A percentile compares a stretch with the other conserved stretches of the same genome.
Conservation (phyloP, 768 basidiomycete species). For the Podaxis mareebaensis region DNA sequence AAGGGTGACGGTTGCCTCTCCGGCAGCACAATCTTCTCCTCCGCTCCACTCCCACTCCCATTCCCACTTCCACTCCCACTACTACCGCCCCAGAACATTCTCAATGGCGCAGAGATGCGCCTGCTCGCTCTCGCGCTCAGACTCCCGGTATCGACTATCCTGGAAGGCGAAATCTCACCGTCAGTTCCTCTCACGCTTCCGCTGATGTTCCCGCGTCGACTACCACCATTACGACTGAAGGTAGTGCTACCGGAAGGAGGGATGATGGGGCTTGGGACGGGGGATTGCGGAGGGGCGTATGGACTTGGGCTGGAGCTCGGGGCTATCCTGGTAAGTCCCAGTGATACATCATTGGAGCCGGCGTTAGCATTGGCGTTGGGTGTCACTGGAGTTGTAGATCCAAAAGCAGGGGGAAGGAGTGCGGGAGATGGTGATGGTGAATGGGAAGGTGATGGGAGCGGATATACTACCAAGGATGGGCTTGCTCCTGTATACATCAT, state of each 20-base stretch:
- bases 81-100: neutral
- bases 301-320: neutral
- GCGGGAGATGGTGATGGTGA: slow-evolving; percentile 1
- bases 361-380: neutral
- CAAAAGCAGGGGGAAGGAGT: neutral
- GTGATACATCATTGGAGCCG: neutral
- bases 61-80: neutral
- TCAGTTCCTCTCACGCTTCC: neutral
- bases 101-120: neutral
- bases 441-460: slow-evolving; percentile 3
- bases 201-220: neutral
- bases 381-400: neutral
- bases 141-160: neutral
- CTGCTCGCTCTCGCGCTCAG: slow-evolving; percentile 3
- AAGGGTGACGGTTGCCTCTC: slow-evolving; percentile 12
- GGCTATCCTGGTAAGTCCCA: neutral
- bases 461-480: neutral
- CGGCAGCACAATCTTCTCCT: neutral
- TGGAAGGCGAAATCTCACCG: neutral
- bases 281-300: neutral
- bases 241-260: neutral
- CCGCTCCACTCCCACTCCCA: neutral
- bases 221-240: neutral
- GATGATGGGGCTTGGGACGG: neutral
- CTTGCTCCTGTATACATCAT: neutral